Conservation (phyloP, 768 basidiomycete species). For the Infundibulicybe gibba region DNA sequence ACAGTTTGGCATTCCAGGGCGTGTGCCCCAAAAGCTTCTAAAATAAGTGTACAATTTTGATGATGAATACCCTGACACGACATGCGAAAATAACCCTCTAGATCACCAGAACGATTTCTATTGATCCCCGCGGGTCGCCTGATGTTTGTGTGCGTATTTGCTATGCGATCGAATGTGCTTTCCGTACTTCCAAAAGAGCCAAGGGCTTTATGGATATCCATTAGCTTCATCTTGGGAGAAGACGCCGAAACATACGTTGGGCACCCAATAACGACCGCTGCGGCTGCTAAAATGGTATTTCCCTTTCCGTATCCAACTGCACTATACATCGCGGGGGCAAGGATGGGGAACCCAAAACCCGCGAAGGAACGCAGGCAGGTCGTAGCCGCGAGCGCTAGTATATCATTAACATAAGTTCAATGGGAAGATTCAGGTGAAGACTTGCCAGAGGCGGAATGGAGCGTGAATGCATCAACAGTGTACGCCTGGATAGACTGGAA, state of each 20-base stretch:
- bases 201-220: conserved; percentile 19
- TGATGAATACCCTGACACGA: no score
- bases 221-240: background rate
- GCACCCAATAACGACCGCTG: conserved; percentile 57
- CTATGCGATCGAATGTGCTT: conserved; percentile 47
- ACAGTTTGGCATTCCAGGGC: no score
- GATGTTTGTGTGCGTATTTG: conserved; percentile 29
- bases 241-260: conserved; percentile 40
- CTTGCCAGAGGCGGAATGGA: conserved; percentile 66
- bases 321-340: conserved; percentile 68
- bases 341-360: conserved; percentile 78
- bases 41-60: no score
- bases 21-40: no score
- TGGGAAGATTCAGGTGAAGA: background rate
- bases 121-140: no score
- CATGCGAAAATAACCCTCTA: no score
- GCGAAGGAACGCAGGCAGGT: conserved; percentile 59
- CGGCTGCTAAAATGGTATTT: conserved; percentile 56
- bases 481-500: conserved; percentile 68
- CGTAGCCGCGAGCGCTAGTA: conserved; percentile 58
- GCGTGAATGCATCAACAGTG: conserved; percentile 61
- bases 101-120: no score
- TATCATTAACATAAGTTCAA: background rate
- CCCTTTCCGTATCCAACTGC: conserved; percentile 69
- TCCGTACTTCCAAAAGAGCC: conserved; percentile 31